A percentile compares a stretch with the other conserved stretches of the same genome.
phyloP scores from a whole-genome alignment of 495 filamentous ascomycete genomes.

The Hypoxylon fragiforme region DNA sequence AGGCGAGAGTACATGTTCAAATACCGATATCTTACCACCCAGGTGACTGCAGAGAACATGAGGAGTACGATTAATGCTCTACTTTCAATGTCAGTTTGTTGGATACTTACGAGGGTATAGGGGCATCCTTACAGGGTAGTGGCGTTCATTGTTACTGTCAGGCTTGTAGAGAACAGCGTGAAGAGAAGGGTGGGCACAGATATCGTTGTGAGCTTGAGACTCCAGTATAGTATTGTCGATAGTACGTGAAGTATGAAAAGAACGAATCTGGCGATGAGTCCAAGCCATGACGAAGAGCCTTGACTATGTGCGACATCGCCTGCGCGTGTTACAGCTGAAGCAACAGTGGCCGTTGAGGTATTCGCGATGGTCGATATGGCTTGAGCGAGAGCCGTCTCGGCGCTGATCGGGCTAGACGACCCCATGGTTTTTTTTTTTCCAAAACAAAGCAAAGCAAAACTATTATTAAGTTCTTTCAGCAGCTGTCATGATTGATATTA shows the following conservation, averaged over 20 bases:
- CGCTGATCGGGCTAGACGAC: slow-evolving; percentile 8
- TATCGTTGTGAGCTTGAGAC: slow-evolving; percentile 83
- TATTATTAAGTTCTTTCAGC: not conserved
- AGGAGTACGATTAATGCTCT: slow-evolving; percentile 78
- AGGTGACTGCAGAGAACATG: slow-evolving; percentile 79
- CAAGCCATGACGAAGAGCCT: slow-evolving; percentile 51
- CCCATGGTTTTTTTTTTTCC: slow-evolving; percentile 18
- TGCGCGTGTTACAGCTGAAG: slow-evolving; percentile 41
- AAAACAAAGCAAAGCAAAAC: not conserved
- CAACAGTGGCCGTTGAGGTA: slow-evolving; percentile 26
- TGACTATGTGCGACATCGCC: slow-evolving; percentile 44
- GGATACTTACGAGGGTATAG: not conserved
- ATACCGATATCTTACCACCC: slow-evolving; percentile 91
- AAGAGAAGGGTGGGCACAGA: slow-evolving; percentile 89
- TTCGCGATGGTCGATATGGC: slow-evolving; percentile 31
- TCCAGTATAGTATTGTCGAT: slow-evolving; percentile 77
- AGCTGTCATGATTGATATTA: slow-evolving; percentile 5
- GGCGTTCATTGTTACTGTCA: slow-evolving; percentile 97
- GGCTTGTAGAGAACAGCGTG: slow-evolving; percentile 88
- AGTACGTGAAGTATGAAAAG: slow-evolving; percentile 64
- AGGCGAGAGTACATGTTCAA: slow-evolving; percentile 94
- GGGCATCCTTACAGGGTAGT: slow-evolving; percentile 76
- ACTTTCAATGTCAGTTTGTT: slow-evolving; percentile 28
- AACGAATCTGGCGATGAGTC: slow-evolving; percentile 48
- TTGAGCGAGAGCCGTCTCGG: slow-evolving; percentile 25